Evolutionary conservation across 805 yeast species (phyloP), one percentile per base, ranked within the genome.

Genomic region (Suhomyces sp.): DNA sequence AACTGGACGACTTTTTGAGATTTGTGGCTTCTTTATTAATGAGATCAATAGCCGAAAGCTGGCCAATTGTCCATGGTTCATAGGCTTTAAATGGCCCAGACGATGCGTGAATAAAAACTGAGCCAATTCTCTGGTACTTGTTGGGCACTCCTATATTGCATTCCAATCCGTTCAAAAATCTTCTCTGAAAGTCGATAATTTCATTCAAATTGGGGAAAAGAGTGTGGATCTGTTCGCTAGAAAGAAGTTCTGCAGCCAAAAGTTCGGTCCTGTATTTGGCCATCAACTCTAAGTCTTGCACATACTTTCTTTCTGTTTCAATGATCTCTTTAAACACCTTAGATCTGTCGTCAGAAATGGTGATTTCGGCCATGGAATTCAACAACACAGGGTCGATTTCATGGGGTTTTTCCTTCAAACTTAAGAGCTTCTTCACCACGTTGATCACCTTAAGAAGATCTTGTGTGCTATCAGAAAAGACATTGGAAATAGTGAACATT

Each of bases 61-160:
- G 97, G 53, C 93, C 93, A 50, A 91, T 78, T 22, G 97, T 89
- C 93, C 97, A 94, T 6, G 96, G 91, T 67, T 91, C 97, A 69
- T 94, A 94, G 8, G 89, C 83, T 56, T 83, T 85, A 72, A 94
- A 94, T 24, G 91, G 93, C 35, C 84, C 83, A 27, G 73, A 68
- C 31, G 92, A 88, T 9, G 94, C 89, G 67, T 87, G 96, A 54
- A 88, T 77, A 66, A 94, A 93, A 1, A 92, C 79, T 1, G 96
- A 87, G 2, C 98, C 99, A 44, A 93, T 83, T 55, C 97, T 78
- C 68, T 92, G 97, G 61, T 82, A 82, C 52, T 82, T 80, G 24
- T 83, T 79, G 2, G 92, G 89, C 2, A 87, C 86, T 41, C 82
- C 73, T 4, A 90, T 84, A 69, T 93, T 91, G 62, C 92, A 88